A percentile compares a stretch with the other conserved stretches of the same genome.
phyloP scores from a whole-genome alignment of 1,139 yeast species.

The Diutina scorzettiae region DNA sequence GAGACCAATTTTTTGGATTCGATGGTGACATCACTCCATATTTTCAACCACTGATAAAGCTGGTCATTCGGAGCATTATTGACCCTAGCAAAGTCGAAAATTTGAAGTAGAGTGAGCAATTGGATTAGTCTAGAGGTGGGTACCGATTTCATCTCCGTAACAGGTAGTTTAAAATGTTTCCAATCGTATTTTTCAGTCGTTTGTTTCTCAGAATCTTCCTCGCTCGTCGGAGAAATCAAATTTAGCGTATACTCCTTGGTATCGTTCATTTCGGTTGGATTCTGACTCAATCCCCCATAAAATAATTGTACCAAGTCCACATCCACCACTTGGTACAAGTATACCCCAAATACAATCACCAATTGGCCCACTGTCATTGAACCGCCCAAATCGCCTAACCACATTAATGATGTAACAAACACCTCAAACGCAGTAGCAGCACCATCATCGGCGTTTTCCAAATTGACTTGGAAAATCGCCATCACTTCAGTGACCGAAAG shows the following conservation, averaged over 20 bases:
- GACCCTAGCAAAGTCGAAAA: not conserved
- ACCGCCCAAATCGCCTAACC: not conserved
- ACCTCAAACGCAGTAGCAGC: not conserved
- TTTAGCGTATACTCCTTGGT: not conserved
- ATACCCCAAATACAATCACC: not conserved
- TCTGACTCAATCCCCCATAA: not conserved
- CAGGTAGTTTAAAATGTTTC: not conserved
- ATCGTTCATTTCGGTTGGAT: not conserved
- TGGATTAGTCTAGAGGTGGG: no score
- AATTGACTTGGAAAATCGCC: not conserved
- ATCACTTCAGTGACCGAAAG: not conserved
- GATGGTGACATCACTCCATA: not conserved
- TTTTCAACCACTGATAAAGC: not conserved
- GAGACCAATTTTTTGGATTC: not conserved
- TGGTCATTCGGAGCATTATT: not conserved
- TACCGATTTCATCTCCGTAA: not conserved
- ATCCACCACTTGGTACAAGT: not conserved
- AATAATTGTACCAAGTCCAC: not conserved
- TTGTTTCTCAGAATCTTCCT: not conserved
- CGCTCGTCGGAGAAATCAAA: not conserved
- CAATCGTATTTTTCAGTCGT: not conserved
- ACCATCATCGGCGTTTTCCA: not conserved
- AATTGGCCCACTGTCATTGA: not conserved
- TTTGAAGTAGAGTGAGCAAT: not conserved
- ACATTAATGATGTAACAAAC: not conserved